These are phyloP conservation scores for Forsythia viridissima DNA, from an alignment of 257 asterid species.

Conservation along the genomic window DNA sequence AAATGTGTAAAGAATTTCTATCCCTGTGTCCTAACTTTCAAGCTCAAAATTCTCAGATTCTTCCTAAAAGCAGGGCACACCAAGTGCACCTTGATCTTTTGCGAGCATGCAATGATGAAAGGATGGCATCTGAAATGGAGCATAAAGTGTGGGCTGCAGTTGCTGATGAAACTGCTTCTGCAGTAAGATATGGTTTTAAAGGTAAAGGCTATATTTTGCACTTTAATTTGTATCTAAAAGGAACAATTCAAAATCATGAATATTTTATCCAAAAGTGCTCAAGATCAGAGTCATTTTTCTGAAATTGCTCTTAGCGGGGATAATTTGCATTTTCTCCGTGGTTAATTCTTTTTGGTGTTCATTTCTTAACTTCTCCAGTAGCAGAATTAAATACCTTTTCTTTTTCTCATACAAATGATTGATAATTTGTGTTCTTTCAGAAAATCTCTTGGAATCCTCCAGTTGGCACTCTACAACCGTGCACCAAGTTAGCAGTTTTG, in stretches of 20 bases:
- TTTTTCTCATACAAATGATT: slow-evolving; percentile 6
- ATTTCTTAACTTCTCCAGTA: slow-evolving; percentile 11
- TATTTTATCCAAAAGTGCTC: slow-evolving; percentile 16
- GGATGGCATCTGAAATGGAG: slow-evolving; percentile 63
- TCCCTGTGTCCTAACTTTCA: slow-evolving; percentile 54
- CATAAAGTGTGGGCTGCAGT: slow-evolving; percentile 82
- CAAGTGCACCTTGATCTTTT: slow-evolving; percentile 89
- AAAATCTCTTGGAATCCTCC: slow-evolving; percentile 44
- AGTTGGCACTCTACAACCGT: slow-evolving; percentile 26
- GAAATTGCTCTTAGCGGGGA: not conserved
- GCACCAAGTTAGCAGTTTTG: slow-evolving; percentile 34
- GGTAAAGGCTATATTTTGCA: slow-evolving; percentile 42
- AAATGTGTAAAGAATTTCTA: slow-evolving; percentile 64
- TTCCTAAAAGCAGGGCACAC: slow-evolving; percentile 89
- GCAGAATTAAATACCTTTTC: slow-evolving; percentile 2
- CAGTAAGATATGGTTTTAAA: slow-evolving; percentile 83
- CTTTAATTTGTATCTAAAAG: not conserved
- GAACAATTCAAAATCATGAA: slow-evolving; percentile 9
- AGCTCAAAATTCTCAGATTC: slow-evolving; percentile 73
- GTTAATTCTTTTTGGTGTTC: not conserved
- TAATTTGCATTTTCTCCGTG: slow-evolving; percentile 5
- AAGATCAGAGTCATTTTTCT: slow-evolving; percentile 16
- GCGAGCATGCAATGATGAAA: slow-evolving; percentile 62
- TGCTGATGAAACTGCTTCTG: slow-evolving; percentile 90
- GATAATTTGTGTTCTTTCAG: slow-evolving; percentile 31